Conservation (phyloP, 2,329 filamentous ascomycete species). For the Fusarium abutilonis region DNA sequence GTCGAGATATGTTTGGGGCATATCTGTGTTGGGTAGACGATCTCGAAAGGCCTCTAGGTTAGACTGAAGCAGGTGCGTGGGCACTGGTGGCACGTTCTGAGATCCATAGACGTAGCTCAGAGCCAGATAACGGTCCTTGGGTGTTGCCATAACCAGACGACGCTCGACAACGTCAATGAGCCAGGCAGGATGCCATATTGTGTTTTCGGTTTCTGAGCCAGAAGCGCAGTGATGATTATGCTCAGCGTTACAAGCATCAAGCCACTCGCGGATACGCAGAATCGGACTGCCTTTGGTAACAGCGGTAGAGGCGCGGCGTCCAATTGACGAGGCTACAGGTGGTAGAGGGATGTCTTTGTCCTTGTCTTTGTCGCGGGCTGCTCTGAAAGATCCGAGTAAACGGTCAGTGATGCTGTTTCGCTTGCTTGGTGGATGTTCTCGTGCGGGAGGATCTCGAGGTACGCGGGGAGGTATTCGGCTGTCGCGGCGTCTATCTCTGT, state of each 20-base stretch:
- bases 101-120: conserved; percentile 58
- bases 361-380: conserved; percentile 47
- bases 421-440: conserved; percentile 47
- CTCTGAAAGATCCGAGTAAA: conserved; percentile 50
- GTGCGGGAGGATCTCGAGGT: conserved; percentile 30
- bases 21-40: conserved; percentile 50
- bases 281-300: conserved; percentile 50
- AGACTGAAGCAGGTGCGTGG: conserved; percentile 48
- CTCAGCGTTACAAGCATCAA: conserved; percentile 55
- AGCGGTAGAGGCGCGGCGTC: conserved; percentile 48
- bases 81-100: conserved; percentile 43
- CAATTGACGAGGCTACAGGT: conserved; percentile 37
- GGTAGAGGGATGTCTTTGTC: conserved; percentile 36
- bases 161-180: conserved; percentile 55
- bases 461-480: conserved; percentile 28
- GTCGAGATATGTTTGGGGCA: conserved; percentile 56
- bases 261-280: conserved; percentile 55
- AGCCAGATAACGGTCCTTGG: conserved; percentile 55
- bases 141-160: conserved; percentile 52
- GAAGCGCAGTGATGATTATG: conserved; percentile 55
- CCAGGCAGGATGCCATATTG: conserved; percentile 54
- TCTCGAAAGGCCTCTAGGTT: conserved; percentile 53
- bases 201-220: conserved; percentile 35
- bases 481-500: conserved; percentile 43
- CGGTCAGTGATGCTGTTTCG: conserved; percentile 56